phyloP scores from a whole-genome alignment of 1,139 yeast species.

The Geotrichum phurueaensis region DNA sequence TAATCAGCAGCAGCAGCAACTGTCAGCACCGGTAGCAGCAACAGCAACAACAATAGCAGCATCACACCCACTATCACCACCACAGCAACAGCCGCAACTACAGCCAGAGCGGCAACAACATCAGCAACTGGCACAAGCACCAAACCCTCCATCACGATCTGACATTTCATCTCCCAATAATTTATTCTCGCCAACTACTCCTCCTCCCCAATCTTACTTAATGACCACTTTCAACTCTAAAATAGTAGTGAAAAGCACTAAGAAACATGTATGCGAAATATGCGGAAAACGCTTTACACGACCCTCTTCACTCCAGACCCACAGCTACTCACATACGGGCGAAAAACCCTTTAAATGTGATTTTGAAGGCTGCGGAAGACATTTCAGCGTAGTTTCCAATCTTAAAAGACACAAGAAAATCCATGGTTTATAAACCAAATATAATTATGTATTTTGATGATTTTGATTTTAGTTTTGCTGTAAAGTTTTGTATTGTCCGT shows the following conservation, averaged over 20 bases:
- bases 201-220: slow-evolving; percentile 21
- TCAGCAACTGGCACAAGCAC: background rate
- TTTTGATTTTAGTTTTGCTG: background rate
- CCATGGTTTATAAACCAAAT: slow-evolving; percentile 36
- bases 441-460: background rate
- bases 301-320: slow-evolving; percentile 76
- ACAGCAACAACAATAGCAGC: slow-evolving; percentile 7
- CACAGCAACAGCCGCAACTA: slow-evolving; percentile 1
- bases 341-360: slow-evolving; percentile 72
- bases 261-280: slow-evolving; percentile 48
- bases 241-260: slow-evolving; percentile 25
- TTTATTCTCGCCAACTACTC: background rate
- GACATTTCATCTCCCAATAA: background rate
- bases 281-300: slow-evolving; percentile 75
- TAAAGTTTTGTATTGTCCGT: background rate
- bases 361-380: slow-evolving; percentile 58
- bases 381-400: slow-evolving; percentile 74
- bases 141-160: background rate
- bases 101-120: background rate
- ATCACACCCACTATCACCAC: slow-evolving; percentile 1
- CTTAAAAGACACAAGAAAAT: slow-evolving; percentile 71
- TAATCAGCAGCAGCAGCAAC: slow-evolving; percentile 14
- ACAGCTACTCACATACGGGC: slow-evolving; percentile 79
- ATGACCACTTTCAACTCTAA: slow-evolving; percentile 31
- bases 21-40: slow-evolving; percentile 2